A percentile compares a stretch with the other conserved stretches of the same genome.
Conservation (phyloP, 805 yeast genomes). For the Ogataea haglerorum region DNA sequence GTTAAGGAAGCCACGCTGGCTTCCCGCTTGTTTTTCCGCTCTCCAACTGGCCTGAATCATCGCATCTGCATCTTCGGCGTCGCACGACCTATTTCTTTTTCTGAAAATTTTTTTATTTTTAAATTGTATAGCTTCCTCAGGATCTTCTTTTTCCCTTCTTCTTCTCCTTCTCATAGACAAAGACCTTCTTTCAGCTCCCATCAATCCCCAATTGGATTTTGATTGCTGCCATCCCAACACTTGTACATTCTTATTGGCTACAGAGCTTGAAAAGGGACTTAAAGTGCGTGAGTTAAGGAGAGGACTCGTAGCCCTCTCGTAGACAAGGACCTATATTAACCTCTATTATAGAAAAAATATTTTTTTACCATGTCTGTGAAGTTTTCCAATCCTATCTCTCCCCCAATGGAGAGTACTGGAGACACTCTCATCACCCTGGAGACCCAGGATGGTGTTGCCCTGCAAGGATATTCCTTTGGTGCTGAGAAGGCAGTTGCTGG, state of each 20-base stretch:
- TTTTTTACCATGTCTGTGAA: constrained; percentile 33
- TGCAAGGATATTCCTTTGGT: constrained; percentile 97
- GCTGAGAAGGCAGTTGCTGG: constrained; percentile 87
- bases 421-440: constrained; percentile 85
- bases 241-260: constrained; percentile 5
- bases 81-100: constrained; percentile 13
- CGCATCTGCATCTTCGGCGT: not conserved
- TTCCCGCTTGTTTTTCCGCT: not conserved
- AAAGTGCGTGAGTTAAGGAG: constrained; percentile 12
- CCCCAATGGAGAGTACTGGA: constrained; percentile 81
- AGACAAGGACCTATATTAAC: not conserved
- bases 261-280: constrained; percentile 11
- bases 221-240: constrained; percentile 13
- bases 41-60: not conserved
- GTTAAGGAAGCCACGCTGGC: not conserved
- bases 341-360: constrained; percentile 2
- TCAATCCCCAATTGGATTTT: constrained; percentile 11
- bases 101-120: constrained; percentile 9
- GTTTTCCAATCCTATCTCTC: constrained; percentile 81
- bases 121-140: constrained; percentile 7
- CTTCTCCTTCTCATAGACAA: constrained; percentile 38
- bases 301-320: constrained; percentile 7
- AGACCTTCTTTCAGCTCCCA: constrained; percentile 29
- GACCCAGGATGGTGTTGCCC: constrained; percentile 77
- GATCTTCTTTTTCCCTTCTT: constrained; percentile 27